phyloP scores from a whole-genome alignment of 352 stramenopile genomes.

The Globisporangium polare region DNA sequence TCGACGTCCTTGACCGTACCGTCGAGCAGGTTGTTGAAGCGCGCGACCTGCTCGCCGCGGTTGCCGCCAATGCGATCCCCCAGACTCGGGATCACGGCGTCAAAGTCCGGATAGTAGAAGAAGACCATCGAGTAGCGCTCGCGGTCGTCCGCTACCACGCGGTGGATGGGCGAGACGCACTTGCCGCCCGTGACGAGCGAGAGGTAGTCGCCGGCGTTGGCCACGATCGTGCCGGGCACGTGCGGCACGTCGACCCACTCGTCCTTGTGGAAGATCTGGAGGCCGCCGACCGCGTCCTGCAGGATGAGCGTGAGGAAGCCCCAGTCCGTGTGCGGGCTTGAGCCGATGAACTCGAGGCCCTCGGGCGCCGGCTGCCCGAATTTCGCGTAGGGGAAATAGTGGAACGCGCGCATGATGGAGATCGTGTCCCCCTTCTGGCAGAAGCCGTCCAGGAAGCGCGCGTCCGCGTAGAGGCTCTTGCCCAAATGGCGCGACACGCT shows the following conservation, averaged over 20 bases:
- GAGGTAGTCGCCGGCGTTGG: slow-evolving; percentile 80
- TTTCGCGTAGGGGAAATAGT: slow-evolving; percentile 78
- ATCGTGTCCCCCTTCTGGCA: slow-evolving; percentile 70
- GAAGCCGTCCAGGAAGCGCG: slow-evolving; percentile 52
- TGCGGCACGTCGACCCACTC: slow-evolving; percentile 78
- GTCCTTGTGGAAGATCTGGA: slow-evolving; percentile 67
- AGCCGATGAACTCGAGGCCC: slow-evolving; percentile 72
- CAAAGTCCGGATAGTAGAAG: slow-evolving; percentile 85
- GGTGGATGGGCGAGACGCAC: slow-evolving; percentile 71
- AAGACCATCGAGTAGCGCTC: slow-evolving; percentile 83
- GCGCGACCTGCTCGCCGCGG: slow-evolving; percentile 17
- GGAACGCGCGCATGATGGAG: slow-evolving; percentile 82
- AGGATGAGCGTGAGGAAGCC: slow-evolving; percentile 83
- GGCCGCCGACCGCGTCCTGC: slow-evolving; percentile 63
- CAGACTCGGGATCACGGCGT: slow-evolving; percentile 55
- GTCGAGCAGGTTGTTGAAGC: slow-evolving; percentile 76
- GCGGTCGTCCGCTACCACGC: slow-evolving; percentile 61
- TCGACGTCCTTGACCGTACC: slow-evolving; percentile 50
- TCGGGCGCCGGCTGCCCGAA: slow-evolving; percentile 39
- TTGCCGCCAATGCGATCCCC: slow-evolving; percentile 40
- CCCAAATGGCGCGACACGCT: slow-evolving; percentile 46
- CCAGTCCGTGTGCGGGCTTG: slow-evolving; percentile 83
- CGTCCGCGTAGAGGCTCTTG: slow-evolving; percentile 43
- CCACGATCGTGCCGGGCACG: slow-evolving; percentile 63
- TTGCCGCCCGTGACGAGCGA: slow-evolving; percentile 63